Evolutionary conservation across 768 basidiomycete species (phyloP), one percentile per base, ranked within the genome.

Genomic region (Trametes sanguinea): DNA sequence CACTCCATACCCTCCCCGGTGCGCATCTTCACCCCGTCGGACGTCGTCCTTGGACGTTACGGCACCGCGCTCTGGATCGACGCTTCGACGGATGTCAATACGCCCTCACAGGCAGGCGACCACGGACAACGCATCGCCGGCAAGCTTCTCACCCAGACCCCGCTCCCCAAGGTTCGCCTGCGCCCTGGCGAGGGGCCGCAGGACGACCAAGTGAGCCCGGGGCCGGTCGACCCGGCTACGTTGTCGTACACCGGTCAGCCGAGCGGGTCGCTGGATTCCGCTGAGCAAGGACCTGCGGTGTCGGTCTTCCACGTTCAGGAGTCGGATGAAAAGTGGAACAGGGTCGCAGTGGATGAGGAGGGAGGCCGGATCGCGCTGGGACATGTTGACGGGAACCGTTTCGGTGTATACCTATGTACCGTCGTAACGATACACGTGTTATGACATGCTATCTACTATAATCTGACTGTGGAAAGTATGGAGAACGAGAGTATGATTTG

Each of bases 11-110:
- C 69, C 33, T 69, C 70, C 9, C 66, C 88, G 3, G 73, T 88
- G 13, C 82, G 85, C 13, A 71, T 88, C 35, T 85, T 86, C 64
- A 76, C 82, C 2, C 79, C 76, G 27, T 82, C 82, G 32, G 78
- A 85, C 51, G 78, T 85, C 73, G 75, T 76, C 0, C 65, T 90
- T 17, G 87, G 87, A 0, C 73, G 72, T 4, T 80, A 83, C 65
- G 88, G 88, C 3, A 88, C 85, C 5, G 83, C 82, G 4, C 64
- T 90, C 14, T 90, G 87, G 84, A 74, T 88, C 37, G 89, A 90
- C 65, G 84, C 77, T 51, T 83, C 87, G 51, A 82, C 83, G 0
- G 83, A 85, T 60, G 74, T 40, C 79, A 32, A 47, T 30, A 55
- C 46, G 45, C 64, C 61, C 11, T 59, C 57, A 13, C 71, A 70